These are phyloP conservation scores for Quercus tomentella DNA, from an alignment of 331 rosid genomes.

Conservation along the genomic window DNA sequence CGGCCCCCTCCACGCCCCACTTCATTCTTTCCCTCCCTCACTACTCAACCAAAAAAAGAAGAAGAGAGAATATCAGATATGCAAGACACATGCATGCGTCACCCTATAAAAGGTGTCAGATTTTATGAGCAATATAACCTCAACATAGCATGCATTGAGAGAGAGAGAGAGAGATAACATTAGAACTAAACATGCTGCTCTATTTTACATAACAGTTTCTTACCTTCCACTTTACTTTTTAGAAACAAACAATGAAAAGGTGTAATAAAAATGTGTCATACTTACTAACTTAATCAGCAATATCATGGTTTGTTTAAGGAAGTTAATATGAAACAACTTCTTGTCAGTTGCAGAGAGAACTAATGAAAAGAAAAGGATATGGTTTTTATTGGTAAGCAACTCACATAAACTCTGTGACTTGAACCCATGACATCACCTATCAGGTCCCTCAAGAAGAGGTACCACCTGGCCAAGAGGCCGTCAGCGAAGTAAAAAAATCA, in stretches of 20 bases:
- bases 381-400: background rate
- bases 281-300: no score
- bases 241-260: background rate
- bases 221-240: background rate
- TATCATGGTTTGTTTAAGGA: no score
- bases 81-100: no score
- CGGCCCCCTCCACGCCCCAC: constrained; percentile 66
- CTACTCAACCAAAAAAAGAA: constrained; percentile 26
- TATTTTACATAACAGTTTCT: background rate
- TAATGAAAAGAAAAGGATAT: background rate
- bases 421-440: background rate
- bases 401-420: background rate
- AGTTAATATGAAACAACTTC: background rate
- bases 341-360: background rate
- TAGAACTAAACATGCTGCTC: background rate
- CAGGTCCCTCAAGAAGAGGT: background rate
- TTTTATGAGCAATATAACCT: no score
- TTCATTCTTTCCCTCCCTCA: constrained; percentile 61
- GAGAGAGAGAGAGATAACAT: background rate
- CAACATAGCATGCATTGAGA: background rate
- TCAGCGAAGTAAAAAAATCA: no score
- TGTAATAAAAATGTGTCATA: no score
- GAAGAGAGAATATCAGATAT: no score
- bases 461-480: no score
- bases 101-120: no score